Evolutionary conservation across 352 stramenopile genomes (phyloP).

Genomic region (Phytophthora foliorum): DNA sequence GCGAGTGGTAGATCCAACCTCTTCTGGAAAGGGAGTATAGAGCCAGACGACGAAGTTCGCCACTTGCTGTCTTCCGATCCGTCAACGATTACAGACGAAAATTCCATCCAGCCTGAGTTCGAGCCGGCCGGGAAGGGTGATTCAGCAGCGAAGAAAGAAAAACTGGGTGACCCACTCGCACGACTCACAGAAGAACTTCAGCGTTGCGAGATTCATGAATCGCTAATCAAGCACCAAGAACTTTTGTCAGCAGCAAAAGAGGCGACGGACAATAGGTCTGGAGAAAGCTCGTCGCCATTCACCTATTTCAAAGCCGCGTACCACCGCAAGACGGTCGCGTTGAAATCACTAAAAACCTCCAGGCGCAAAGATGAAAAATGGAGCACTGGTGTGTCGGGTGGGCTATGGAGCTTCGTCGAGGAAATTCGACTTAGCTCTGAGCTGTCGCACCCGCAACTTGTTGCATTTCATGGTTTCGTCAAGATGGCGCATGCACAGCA

Average conservation of each 20-base stretch:
- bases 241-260: neutral
- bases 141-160: conserved; percentile 4
- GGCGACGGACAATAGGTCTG: neutral
- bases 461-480: conserved; percentile 43
- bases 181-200: conserved; percentile 31
- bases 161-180: conserved; percentile 6
- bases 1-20: conserved; percentile 21
- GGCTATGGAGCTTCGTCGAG: conserved; percentile 32
- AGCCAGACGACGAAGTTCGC: conserved; percentile 29
- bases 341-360: conserved; percentile 27
- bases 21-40: conserved; percentile 28
- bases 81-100: conserved; percentile 18
- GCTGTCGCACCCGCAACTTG: conserved; percentile 40
- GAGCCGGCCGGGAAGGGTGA: conserved; percentile 13
- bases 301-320: conserved; percentile 41
- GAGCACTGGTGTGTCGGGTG: neutral
- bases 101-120: conserved; percentile 18
- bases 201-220: conserved; percentile 20
- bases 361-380: neutral
- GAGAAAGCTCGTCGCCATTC: conserved; percentile 31
- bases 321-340: conserved; percentile 22
- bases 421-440: conserved; percentile 41
- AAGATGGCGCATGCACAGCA: conserved; percentile 8
- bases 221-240: conserved; percentile 20
- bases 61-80: conserved; percentile 32